Conservation (phyloP, 108 stramenopile species). For the Stephanodiscus triporus region DNA sequence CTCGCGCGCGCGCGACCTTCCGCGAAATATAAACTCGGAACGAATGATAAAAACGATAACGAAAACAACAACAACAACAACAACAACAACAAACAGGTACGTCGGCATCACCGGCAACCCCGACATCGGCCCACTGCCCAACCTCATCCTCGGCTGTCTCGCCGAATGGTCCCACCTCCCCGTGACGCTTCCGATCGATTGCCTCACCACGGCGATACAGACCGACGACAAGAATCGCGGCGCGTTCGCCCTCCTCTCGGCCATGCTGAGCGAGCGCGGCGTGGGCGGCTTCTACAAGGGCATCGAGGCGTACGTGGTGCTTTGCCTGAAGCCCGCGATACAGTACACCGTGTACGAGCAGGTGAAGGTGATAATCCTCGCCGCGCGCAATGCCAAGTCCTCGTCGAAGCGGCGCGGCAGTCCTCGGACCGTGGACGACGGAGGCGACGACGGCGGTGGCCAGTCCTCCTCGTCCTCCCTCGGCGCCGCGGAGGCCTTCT, state of each 20-base stretch:
- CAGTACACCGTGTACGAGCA: constrained; percentile 94
- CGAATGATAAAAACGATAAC: no score
- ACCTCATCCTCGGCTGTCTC: constrained; percentile 63
- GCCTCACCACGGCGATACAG: constrained; percentile 77
- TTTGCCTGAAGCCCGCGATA: constrained; percentile 93
- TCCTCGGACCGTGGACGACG: constrained; percentile 1
- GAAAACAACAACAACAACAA: no score
- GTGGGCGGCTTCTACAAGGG: constrained; percentile 85
- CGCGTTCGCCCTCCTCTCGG: constrained; percentile 61
- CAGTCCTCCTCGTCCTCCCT: constrained; percentile 42
- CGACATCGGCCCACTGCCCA: constrained; percentile 43
- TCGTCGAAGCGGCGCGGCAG: no score
- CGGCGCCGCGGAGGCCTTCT: constrained; percentile 78
- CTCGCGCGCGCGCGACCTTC: no score
- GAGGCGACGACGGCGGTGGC: no score
- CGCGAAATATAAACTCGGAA: no score
- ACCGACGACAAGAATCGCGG: constrained; percentile 57
- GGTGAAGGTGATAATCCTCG: constrained; percentile 59
- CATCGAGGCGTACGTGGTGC: constrained; percentile 82
- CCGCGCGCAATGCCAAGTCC: no score
- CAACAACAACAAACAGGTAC: constrained; percentile 19
- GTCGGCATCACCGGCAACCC: constrained; percentile 33
- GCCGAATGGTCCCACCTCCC: constrained; percentile 91
- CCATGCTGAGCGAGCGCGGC: constrained; percentile 65
- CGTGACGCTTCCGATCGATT: constrained; percentile 88